phyloP scores from a whole-genome alignment of 371 early-diverging fungal genomes.

The Parasitella parasitica region DNA sequence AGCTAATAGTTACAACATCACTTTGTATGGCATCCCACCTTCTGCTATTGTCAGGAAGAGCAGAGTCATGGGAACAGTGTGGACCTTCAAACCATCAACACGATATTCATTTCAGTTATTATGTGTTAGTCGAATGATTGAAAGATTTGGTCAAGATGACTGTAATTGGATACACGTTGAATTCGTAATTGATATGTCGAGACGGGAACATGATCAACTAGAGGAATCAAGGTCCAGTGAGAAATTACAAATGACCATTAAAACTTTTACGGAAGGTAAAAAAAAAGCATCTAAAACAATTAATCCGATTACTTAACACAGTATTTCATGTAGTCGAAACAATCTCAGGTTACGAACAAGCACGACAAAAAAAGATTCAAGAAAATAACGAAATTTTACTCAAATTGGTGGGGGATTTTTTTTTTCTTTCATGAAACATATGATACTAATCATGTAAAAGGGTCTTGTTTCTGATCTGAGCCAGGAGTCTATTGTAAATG shows the following conservation, averaged over 20 bases:
- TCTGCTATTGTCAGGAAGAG: conserved; percentile 82
- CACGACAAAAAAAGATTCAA: conserved; percentile 61
- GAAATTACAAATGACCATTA: not conserved
- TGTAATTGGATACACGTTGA: conserved; percentile 78
- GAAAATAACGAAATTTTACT: conserved; percentile 67
- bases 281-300: not conserved
- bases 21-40: conserved; percentile 60
- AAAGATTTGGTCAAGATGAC: conserved; percentile 82
- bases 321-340: not conserved
- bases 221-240: not conserved
- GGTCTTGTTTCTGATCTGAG: conserved; percentile 80
- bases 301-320: not conserved
- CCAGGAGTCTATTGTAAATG: conserved; percentile 63
- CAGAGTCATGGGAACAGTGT: conserved; percentile 90
- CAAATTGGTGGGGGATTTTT: conserved; percentile 47
- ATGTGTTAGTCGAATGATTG: conserved; percentile 81
- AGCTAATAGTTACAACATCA: not conserved
- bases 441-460: conserved; percentile 19
- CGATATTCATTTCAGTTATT: conserved; percentile 59
- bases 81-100: conserved; percentile 73
- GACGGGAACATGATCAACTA: not conserved
- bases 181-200: conserved; percentile 25
- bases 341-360: conserved; percentile 62
- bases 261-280: not conserved
- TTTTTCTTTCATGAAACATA: not conserved